Percentiles rank a stretch among this genome's conserved stretches.
These are phyloP conservation scores for Beauveria sp. DNA, from an alignment of 2,329 filamentous ascomycete genomes.

Conservation along the genomic window DNA sequence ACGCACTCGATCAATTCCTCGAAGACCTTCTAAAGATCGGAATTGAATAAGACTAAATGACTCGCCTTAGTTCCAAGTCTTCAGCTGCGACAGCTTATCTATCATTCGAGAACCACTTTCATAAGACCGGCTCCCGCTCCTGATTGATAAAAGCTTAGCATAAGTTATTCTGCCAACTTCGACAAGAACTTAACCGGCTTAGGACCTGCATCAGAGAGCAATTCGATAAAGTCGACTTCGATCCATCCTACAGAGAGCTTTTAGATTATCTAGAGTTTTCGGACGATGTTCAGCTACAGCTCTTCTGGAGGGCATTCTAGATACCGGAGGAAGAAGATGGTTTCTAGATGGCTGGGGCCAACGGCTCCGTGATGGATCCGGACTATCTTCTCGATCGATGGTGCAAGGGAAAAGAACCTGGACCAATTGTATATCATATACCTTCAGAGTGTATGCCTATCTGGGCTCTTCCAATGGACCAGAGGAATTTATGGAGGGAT, in stretches of 20 bases:
- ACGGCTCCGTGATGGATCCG: background rate
- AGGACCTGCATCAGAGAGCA: background rate
- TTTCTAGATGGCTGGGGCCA: background rate
- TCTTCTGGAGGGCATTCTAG: constrained; percentile 4
- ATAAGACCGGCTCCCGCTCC: no score
- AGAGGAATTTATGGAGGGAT: constrained; percentile 27
- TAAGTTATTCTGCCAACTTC: background rate
- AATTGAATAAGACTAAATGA: constrained; percentile 40
- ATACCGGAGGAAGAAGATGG: background rate
- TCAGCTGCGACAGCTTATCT: constrained; percentile 40
- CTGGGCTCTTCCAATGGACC: constrained; percentile 41
- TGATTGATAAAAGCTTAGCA: background rate
- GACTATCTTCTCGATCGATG: constrained; percentile 50
- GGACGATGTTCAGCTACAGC: background rate
- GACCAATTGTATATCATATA: constrained; percentile 14
- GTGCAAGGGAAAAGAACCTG: constrained; percentile 37
- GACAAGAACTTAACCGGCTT: background rate
- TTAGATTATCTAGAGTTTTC: constrained; percentile 10
- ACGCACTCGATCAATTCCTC: constrained; percentile 58
- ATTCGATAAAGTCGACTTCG: background rate
- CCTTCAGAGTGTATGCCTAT: constrained; percentile 21
- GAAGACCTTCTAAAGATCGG: constrained; percentile 56
- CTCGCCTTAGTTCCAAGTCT: constrained; percentile 56
- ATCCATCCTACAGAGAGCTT: background rate
- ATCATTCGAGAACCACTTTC: constrained; percentile 12